phyloP scores from a whole-genome alignment of 1,284 basidiomycete genomes.

The Spongispora temasekensis region DNA sequence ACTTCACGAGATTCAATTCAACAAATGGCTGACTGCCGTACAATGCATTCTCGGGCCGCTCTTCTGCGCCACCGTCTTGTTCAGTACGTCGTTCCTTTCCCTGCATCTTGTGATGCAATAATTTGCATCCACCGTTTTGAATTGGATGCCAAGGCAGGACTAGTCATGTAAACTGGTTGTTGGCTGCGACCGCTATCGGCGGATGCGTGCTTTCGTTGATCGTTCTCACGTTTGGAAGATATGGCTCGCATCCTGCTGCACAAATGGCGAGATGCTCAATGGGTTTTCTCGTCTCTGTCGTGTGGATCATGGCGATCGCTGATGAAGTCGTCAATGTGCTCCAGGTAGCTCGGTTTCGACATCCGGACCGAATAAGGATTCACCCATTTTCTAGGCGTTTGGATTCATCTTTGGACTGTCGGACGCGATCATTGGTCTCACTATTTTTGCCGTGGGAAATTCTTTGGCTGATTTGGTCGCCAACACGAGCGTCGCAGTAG shows the following conservation, averaged over 20 bases:
- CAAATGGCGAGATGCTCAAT: constrained; percentile 80
- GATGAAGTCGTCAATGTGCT: constrained; percentile 91
- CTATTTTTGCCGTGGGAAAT: constrained; percentile 96
- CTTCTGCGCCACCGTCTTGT: constrained; percentile 73
- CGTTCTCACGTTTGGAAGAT: constrained; percentile 63
- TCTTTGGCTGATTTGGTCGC: constrained; percentile 96
- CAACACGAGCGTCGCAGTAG: constrained; percentile 88
- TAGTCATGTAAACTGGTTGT: constrained; percentile 52
- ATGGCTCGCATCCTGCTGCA: constrained; percentile 59
- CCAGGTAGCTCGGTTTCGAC: constrained; percentile 50
- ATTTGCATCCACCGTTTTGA: constrained; percentile 4
- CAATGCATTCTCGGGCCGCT: constrained; percentile 82
- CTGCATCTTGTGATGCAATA: constrained; percentile 1
- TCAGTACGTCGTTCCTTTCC: constrained; percentile 64
- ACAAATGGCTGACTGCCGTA: constrained; percentile 78
- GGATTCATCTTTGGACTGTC: constrained; percentile 93
- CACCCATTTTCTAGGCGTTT: constrained; percentile 62
- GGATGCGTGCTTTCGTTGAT: constrained; percentile 58
- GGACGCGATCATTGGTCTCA: constrained; percentile 96
- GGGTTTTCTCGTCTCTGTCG: constrained; percentile 86
- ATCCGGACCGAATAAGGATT: constrained; percentile 4
- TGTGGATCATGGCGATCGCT: constrained; percentile 96
- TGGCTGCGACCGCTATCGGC: constrained; percentile 54
- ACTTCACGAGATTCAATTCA: constrained; percentile 66
- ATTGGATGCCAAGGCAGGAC: constrained; percentile 49